Base-by-base conservation (phyloP, 306 rosid genomes). In the Corylus americana region DNA sequence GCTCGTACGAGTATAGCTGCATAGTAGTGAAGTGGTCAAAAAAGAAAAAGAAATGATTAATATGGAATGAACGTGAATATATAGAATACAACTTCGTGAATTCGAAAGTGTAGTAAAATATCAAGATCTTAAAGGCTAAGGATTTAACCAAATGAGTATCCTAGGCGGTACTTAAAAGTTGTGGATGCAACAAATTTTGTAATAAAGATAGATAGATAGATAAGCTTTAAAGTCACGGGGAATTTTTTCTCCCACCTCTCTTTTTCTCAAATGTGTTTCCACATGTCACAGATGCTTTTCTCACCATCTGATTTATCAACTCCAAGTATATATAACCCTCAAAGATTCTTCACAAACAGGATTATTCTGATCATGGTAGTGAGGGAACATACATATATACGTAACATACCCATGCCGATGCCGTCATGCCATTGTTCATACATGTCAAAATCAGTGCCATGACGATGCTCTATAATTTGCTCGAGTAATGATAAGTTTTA, bases 401-500 rank as follows among this genome's bases (percentile, higher is more conserved):
- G 25, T 22, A 22, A 22, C 25, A 22, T 31, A 31, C 35, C 35
- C 2, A 31, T 31, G 35, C 35, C 35, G 35, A 31, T 31, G 35
- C 35, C 2, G 2, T 31, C 35, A 31, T 31, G 35, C 35, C 35
- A 31, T 31, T 22, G 84, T 71, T 44, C 44, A 27, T 18, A 42
- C 5, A 25, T 70, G 77, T 62, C 85, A 80, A 51, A 67, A 6
- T 80, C 77, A 69, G 75, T 20, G 71, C 66, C 77, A 73, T 59
- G 16, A 14, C 53, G 37, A 22, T 35, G 17, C 78, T 22, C 42
- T 31, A 31, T 35, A 54, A 25, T 25, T 22, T 70, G 8, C 61
- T 18, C 61, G n/a, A n/a, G n/a, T n/a, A n/a, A n/a, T n/a, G n/a
- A n/a, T n/a, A n/a, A n/a, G n/a, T n/a, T n/a, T n/a, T n/a, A n/a